Conservation (phyloP, 495 filamentous ascomycete genomes). For the Apiosordaria backusii region DNA sequence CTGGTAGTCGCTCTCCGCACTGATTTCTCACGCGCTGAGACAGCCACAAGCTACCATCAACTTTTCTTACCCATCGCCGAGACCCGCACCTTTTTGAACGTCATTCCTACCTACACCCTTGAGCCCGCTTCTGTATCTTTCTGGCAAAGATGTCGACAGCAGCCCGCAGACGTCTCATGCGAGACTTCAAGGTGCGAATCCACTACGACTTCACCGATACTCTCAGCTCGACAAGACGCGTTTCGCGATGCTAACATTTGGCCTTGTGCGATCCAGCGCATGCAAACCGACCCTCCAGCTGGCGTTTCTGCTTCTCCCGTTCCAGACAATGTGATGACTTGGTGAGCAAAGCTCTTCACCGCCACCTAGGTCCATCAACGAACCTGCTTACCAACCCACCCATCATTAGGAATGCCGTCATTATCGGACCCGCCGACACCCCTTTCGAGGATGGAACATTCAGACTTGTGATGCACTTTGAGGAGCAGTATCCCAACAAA, state of each 20-base stretch:
- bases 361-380: neutral
- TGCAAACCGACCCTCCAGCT: constrained; percentile 98
- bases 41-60: constrained; percentile 3
- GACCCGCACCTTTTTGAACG: neutral
- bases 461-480: constrained; percentile 96
- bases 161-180: constrained; percentile 91
- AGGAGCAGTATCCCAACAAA: constrained; percentile 98
- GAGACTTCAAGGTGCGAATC: constrained; percentile 87
- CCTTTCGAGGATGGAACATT: constrained; percentile 99
- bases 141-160: constrained; percentile 75
- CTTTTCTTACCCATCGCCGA: constrained; percentile 2
- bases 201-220: constrained; percentile 11
- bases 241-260: constrained; percentile 18
- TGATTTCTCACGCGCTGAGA: neutral
- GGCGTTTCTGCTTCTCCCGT: constrained; percentile 96
- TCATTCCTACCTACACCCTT: neutral
- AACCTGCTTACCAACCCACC: constrained; percentile 5
- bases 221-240: neutral
- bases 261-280: constrained; percentile 59
- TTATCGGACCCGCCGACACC: constrained; percentile 95
- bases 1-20: neutral
- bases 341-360: constrained; percentile 52
- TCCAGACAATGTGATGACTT: constrained; percentile 99
- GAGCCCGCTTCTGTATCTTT: neutral
- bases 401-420: constrained; percentile 84